Evolutionary conservation across 2,329 filamentous ascomycete species (phyloP), one percentile per base, ranked within the genome.

Genomic region (Aspergillus sergii): DNA sequence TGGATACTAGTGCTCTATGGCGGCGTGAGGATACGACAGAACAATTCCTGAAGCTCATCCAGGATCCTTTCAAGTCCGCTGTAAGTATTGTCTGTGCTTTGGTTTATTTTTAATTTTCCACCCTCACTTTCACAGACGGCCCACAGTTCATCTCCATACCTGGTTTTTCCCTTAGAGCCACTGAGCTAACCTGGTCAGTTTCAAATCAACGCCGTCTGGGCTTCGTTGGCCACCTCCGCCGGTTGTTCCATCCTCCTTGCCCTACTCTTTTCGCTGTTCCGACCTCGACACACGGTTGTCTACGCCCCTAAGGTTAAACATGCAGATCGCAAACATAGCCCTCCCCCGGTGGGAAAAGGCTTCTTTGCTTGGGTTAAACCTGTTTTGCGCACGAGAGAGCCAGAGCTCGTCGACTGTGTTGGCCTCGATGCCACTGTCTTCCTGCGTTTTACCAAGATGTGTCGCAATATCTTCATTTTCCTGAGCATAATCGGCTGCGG

Each of bases 251-350:
- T 86, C 66, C 83, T 89, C 69, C 89, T 97, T 70, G 89, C 92
- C 66, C 76, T 96, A 63, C 80, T 89, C 68, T 99, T 98, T 84
- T 97, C 93, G 66, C 82, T 97, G 71, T 84, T 98, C 60, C 91
- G 95, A 64, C 95, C 95, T 6, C 93, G 94, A 78, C 94, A 98
- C 78, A 91, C 90, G 61, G 87, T 94, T 70, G 92, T 99, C 55
- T 99, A 99, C 80, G 94, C 95, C 4, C 95, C 95, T 46, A 94
- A 96, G 76, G 84, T 96, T 56, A 96, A 96, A 76, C 90, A 97
- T 82, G 91, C 93, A 75, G 94, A 98, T 76, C 89, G 93, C 69
- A 93, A 91, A 78, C 93, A 97, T 81, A 88, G 91, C 11, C 95
- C 94, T 21, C 95, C 95, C 14, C 88, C 91, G 0, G 85, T 98